These are phyloP conservation scores for Trapa bicornis DNA, from an alignment of 345 rosid species.

Conservation along the genomic window DNA sequence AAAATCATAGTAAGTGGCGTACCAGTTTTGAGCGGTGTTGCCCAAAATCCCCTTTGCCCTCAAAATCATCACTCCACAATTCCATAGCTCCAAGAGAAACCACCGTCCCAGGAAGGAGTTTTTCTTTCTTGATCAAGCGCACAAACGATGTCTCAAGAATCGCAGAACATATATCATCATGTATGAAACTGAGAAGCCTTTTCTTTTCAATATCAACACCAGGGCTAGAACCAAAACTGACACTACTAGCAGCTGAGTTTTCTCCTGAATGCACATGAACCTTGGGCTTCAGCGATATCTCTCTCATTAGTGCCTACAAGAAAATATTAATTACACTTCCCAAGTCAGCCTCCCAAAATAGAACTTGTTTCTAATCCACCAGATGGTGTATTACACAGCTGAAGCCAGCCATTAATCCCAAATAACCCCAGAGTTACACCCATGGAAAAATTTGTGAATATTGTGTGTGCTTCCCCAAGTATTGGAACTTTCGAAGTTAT, in stretches of 20 bases:
- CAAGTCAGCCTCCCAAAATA: not conserved
- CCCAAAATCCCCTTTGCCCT: constrained; percentile 80
- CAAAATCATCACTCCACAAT: constrained; percentile 90
- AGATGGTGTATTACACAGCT: no score
- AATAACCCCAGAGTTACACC: no score
- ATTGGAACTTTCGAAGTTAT: no score
- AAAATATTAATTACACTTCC: not conserved
- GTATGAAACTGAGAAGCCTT: constrained; percentile 43
- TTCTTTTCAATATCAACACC: constrained; percentile 39
- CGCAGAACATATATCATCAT: constrained; percentile 44
- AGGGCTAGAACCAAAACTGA: constrained; percentile 25
- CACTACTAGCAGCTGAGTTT: constrained; percentile 29
- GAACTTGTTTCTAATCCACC: not conserved
- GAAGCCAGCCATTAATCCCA: no score
- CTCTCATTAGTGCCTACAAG: constrained; percentile 67
- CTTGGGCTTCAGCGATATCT: constrained; percentile 62
- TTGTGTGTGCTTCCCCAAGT: not conserved
- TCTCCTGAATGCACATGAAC: constrained; percentile 35
- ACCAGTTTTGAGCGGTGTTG: constrained; percentile 84
- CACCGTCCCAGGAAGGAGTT: constrained; percentile 38
- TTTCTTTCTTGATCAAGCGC: constrained; percentile 73
- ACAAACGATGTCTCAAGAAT: constrained; percentile 67
- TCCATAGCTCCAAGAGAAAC: constrained; percentile 47
- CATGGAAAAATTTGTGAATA: not conserved
- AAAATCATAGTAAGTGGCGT: constrained; percentile 5